phyloP scores from a whole-genome alignment of 1,139 yeast species.

The Debaryomycetaceae sp. region DNA sequence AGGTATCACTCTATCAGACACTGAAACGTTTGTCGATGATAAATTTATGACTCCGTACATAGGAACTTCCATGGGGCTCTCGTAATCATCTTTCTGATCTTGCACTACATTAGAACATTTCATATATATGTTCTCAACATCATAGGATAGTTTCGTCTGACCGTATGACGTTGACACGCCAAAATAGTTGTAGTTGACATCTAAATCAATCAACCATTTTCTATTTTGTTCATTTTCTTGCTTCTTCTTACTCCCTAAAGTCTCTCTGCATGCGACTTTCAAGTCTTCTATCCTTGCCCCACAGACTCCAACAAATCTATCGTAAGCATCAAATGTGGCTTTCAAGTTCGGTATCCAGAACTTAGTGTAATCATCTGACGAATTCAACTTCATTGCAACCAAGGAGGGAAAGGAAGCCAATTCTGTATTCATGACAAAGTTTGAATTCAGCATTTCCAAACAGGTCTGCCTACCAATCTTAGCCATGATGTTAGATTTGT shows the following conservation, averaged over 20 bases:
- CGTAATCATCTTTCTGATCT: constrained; percentile 6
- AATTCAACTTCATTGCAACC: background rate
- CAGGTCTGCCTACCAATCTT: background rate
- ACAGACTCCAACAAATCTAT: background rate
- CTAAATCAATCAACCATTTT: constrained; percentile 16
- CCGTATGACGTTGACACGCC: constrained; percentile 33
- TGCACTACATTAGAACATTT: constrained; percentile 22
- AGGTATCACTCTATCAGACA: constrained; percentile 34
- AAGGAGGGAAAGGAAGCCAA: background rate
- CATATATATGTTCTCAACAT: constrained; percentile 23
- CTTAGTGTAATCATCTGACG: background rate
- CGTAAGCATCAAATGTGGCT: background rate
- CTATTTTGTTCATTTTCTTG: background rate
- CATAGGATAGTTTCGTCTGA: constrained; percentile 32
- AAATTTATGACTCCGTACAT: constrained; percentile 36
- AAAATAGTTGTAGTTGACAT: constrained; percentile 31
- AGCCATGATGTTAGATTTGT: background rate
- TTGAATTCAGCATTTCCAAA: background rate
- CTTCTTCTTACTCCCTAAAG: background rate
- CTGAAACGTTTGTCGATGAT: constrained; percentile 40
- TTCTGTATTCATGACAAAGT: background rate
- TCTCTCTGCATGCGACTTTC: background rate
- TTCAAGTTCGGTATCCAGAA: background rate
- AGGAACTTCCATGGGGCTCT: constrained; percentile 15
- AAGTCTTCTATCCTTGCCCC: background rate